phyloP scores from a whole-genome alignment of 2,329 filamentous ascomycete genomes.

The Aspergillus pseudonomiae region DNA sequence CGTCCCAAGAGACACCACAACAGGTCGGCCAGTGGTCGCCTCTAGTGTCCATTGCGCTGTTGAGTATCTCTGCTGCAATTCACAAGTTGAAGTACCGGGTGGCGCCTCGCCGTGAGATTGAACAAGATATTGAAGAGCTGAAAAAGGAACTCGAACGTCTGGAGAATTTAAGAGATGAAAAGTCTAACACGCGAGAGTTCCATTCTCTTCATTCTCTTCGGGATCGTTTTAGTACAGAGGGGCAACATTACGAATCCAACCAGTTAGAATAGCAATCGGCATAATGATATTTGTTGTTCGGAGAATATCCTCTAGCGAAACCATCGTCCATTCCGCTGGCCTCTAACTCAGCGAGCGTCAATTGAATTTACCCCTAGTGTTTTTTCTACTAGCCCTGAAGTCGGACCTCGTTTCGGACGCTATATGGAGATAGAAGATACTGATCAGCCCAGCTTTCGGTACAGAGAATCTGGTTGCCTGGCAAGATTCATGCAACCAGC shows the following conservation, averaged over 20 bases:
- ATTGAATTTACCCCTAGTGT: too few relatives aligned
- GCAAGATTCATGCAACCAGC: too few relatives aligned
- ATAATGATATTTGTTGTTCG: background rate
- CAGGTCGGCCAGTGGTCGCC: slow-evolving; percentile 39
- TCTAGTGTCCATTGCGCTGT: slow-evolving; percentile 30
- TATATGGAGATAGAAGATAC: too few relatives aligned
- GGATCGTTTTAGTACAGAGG: background rate
- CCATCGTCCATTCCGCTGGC: too few relatives aligned
- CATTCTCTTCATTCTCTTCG: background rate
- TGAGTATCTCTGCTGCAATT: slow-evolving; percentile 32
- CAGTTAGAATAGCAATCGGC: background rate
- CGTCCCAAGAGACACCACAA: slow-evolving; percentile 29
- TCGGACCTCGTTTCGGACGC: too few relatives aligned
- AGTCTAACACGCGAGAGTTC: background rate
- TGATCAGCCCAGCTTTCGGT: background rate
- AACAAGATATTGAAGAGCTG: slow-evolving; percentile 31
- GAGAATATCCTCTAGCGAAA: background rate
- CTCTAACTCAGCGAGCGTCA: too few relatives aligned
- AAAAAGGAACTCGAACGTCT: slow-evolving; percentile 6
- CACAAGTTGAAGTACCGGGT: slow-evolving; percentile 31
- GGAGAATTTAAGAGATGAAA: background rate
- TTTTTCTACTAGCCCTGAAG: too few relatives aligned
- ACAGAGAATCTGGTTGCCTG: background rate
- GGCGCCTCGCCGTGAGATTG: slow-evolving; percentile 31
- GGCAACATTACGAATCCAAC: background rate